Conservation (phyloP, 2,329 filamentous ascomycete genomes). For the Ceratocystis harringtonii region DNA sequence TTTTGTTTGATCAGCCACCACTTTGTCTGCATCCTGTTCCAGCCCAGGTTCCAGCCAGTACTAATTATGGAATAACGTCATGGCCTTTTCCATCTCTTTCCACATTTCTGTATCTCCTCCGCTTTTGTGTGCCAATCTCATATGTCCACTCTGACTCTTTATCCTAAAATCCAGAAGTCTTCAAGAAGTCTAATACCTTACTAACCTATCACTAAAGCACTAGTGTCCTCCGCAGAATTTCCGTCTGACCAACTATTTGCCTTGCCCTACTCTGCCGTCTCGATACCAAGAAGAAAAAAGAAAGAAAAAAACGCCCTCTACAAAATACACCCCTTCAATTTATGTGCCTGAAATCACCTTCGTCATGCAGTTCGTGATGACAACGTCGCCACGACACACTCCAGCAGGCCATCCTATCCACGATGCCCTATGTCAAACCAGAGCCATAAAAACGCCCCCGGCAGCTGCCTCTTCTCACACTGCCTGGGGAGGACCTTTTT, state of each 20-base stretch:
- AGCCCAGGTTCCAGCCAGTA: not conserved
- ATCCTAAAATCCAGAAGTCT: not conserved
- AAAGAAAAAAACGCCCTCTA: not conserved
- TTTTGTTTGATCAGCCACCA: constrained; percentile 1
- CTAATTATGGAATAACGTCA: constrained; percentile 4
- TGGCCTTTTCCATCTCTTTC: not conserved
- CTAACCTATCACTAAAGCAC: not conserved
- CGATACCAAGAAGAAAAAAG: not conserved
- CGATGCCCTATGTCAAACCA: not conserved
- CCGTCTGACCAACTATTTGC: not conserved
- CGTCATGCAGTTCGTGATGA: constrained; percentile 12
- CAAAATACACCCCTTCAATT: not conserved
- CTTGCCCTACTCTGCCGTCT: not conserved
- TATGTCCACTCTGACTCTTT: not conserved
- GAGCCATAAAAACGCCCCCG: constrained; percentile 31
- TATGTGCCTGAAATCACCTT: not conserved
- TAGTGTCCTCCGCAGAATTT: not conserved
- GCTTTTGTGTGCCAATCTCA: not conserved
- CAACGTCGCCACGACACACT: constrained; percentile 12
- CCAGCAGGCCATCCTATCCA: constrained; percentile 4
- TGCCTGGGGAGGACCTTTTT: constrained; percentile 1
- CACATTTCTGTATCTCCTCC: not conserved
- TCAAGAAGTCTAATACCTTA: no score
- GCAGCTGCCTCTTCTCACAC: constrained; percentile 28
- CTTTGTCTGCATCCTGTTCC: not conserved